Percentiles rank a stretch among this genome's conserved stretches.
Conservation (phyloP, 495 filamentous ascomycete genomes). For the Hypoxylon perforatum region DNA sequence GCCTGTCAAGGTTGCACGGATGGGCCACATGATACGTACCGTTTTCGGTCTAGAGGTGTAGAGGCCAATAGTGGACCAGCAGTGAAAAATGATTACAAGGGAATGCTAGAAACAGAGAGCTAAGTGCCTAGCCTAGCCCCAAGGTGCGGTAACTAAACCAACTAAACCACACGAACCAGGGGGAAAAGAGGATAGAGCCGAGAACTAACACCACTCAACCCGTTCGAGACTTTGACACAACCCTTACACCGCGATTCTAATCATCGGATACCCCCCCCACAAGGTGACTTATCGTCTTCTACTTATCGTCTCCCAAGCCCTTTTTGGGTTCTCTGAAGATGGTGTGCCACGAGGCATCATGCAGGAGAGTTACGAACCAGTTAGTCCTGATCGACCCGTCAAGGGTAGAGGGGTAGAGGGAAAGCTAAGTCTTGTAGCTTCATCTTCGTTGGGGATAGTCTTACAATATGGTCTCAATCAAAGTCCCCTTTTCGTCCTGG, state of each 20-base stretch:
- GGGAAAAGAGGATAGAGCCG: constrained; percentile 10
- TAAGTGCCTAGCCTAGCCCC: neutral
- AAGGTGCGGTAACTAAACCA: no score
- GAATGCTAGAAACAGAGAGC: constrained; percentile 16
- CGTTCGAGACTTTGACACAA: constrained; percentile 32
- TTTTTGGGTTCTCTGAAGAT: constrained; percentile 22
- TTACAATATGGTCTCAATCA: constrained; percentile 34
- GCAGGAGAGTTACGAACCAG: constrained; percentile 9
- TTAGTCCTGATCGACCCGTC: constrained; percentile 29
- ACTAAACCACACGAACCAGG: constrained; percentile 14
- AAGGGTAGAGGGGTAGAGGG: constrained; percentile 15
- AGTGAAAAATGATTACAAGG: constrained; percentile 22
- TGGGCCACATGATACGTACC: constrained; percentile 44
- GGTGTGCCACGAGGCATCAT: constrained; percentile 36
- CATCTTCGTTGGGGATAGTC: constrained; percentile 38
- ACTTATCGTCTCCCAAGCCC: no score
- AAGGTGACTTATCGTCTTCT: constrained; percentile 15
- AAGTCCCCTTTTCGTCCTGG: constrained; percentile 25
- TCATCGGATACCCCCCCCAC: constrained; percentile 5
- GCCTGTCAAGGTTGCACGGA: constrained; percentile 34
- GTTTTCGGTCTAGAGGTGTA: constrained; percentile 40
- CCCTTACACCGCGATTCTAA: constrained; percentile 38
- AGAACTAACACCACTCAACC: constrained; percentile 3
- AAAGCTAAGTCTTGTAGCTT: constrained; percentile 24
- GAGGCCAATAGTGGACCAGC: constrained; percentile 26